Evolutionary conservation across 163 green algal species (phyloP).

Genomic region (Scenedesmus sp.): DNA sequence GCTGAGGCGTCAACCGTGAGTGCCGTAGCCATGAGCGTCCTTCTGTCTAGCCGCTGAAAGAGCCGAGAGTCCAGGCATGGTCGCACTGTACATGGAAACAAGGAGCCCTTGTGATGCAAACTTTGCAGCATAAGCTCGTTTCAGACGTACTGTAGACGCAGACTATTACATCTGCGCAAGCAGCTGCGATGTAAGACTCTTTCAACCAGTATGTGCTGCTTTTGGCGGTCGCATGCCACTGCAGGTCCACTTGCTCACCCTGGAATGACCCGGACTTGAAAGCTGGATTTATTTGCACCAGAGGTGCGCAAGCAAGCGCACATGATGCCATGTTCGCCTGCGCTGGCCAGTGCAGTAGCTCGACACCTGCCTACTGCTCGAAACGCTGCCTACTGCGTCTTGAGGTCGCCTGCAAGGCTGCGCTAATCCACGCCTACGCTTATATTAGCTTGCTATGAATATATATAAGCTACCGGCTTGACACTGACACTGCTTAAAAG

Average conservation of each 20-base stretch:
- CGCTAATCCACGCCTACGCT: not conserved
- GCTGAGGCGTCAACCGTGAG: slow-evolving; percentile 64
- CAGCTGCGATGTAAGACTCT: not conserved
- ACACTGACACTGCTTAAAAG: not conserved
- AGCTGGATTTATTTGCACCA: slow-evolving; percentile 30
- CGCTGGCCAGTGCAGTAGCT: slow-evolving; percentile 4
- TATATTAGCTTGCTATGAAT: not conserved
- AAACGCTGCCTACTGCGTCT: not conserved
- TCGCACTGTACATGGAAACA: slow-evolving; percentile 58
- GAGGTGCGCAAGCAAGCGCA: slow-evolving; percentile 22
- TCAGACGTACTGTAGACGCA: not conserved
- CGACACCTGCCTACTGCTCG: too few species aligned
- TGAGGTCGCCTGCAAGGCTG: not conserved
- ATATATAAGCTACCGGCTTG: not conserved
- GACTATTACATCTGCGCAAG: not conserved
- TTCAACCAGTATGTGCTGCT: not conserved
- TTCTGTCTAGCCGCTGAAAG: slow-evolving; percentile 50
- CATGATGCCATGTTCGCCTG: slow-evolving; percentile 30
- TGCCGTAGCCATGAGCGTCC: slow-evolving; percentile 62
- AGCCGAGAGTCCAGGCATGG: slow-evolving; percentile 66
- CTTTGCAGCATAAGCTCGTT: too few species aligned
- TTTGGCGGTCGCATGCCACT: not conserved
- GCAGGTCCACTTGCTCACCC: slow-evolving; percentile 2
- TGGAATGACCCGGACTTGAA: slow-evolving; percentile 3
- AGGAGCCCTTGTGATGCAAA: not conserved